These are phyloP conservation scores for Hortiboletus rubellus DNA, from an alignment of 1,284 basidiomycete genomes.

Conservation along the genomic window DNA sequence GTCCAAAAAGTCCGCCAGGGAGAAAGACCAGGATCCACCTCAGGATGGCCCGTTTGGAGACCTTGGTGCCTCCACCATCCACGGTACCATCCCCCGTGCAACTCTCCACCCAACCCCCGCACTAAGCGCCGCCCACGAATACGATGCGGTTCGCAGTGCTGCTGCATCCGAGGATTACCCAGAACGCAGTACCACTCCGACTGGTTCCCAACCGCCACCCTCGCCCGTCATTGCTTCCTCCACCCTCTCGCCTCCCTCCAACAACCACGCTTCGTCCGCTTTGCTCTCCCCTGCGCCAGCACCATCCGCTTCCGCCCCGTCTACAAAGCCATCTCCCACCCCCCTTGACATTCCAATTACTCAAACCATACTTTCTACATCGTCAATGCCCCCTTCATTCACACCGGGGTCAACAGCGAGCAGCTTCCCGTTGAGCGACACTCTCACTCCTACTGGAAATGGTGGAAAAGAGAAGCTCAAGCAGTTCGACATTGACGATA, in stretches of 20 bases:
- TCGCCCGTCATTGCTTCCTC: constrained; percentile 23
- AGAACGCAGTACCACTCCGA: constrained; percentile 39
- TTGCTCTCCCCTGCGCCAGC: constrained; percentile 29
- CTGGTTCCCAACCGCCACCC: constrained; percentile 34
- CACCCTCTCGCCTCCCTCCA: constrained; percentile 35
- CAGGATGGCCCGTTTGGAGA: constrained; percentile 35
- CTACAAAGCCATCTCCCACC: constrained; percentile 40
- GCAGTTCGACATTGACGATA: constrained; percentile 94
- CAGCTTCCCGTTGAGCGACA: constrained; percentile 41
- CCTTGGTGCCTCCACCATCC: constrained; percentile 31
- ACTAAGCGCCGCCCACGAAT: constrained; percentile 37
- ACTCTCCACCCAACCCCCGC: constrained; percentile 38
- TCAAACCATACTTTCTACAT: constrained; percentile 72
- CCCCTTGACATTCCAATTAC: constrained; percentile 77
- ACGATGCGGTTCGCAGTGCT: constrained; percentile 41
- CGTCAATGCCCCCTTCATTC: constrained; percentile 40
- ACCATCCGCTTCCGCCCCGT: constrained; percentile 38
- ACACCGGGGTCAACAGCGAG: constrained; percentile 48
- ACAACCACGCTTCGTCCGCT: constrained; percentile 31
- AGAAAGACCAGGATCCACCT: constrained; percentile 50
- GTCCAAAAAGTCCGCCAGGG: constrained; percentile 65
- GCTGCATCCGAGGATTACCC: constrained; percentile 48
- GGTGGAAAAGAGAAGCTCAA: constrained; percentile 59
- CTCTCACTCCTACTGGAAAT: constrained; percentile 39
- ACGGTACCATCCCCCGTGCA: constrained; percentile 46